A percentile compares a stretch with the other conserved stretches of the same genome.
Evolutionary conservation across 108 stramenopile genomes (phyloP).

Genomic region (Skeletonema potamos): DNA sequence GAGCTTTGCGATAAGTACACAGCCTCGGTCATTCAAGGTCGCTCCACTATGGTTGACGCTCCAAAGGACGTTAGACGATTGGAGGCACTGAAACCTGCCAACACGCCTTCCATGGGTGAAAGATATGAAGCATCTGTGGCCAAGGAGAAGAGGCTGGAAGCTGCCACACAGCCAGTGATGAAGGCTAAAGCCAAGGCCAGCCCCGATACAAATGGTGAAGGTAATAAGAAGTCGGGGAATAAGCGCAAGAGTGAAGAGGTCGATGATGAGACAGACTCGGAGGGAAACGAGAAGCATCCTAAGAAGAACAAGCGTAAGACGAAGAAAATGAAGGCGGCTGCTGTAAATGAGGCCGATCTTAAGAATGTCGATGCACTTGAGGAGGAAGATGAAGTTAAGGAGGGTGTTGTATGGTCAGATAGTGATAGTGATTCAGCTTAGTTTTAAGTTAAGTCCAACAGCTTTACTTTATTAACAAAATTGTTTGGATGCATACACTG

Average conservation of each 20-base stretch:
- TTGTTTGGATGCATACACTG: background rate
- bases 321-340: constrained; percentile 24
- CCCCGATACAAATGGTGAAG: background rate
- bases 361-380: constrained; percentile 51
- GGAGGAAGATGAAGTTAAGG: constrained; percentile 78
- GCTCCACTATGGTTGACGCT: constrained; percentile 65
- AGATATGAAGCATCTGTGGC: constrained; percentile 69
- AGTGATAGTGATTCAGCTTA: constrained; percentile 53
- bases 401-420: constrained; percentile 86
- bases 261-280: constrained; percentile 15
- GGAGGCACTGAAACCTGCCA: constrained; percentile 72
- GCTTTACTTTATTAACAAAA: no score
- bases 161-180: constrained; percentile 43
- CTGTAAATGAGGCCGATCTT: constrained; percentile 42
- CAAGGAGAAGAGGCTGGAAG: constrained; percentile 72
- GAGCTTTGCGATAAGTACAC: constrained; percentile 79
- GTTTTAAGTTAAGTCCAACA: no score
- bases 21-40: constrained; percentile 47
- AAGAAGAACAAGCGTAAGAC: constrained; percentile 4
- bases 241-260: constrained; percentile 30
- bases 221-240: constrained; percentile 7
- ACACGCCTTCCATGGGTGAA: constrained; percentile 74
- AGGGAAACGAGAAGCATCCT: constrained; percentile 16
- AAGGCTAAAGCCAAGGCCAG: constrained; percentile 15
- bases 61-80: constrained; percentile 86